Percentiles rank a stretch among this genome's conserved stretches.
These are phyloP conservation scores for Phytophthora pini DNA, from an alignment of 352 stramenopile species.

Conservation along the genomic window DNA sequence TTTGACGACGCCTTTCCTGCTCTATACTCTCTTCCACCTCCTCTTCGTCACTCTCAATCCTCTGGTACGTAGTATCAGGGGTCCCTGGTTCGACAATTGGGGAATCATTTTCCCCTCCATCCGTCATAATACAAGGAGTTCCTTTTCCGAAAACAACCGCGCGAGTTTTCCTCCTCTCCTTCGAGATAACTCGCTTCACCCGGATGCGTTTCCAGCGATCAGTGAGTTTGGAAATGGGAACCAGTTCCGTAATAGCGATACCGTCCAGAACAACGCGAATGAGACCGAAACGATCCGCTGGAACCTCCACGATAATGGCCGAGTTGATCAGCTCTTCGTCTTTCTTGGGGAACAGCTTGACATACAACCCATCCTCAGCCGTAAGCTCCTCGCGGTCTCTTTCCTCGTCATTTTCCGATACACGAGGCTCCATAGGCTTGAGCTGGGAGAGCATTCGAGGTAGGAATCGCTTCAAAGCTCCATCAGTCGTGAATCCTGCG, in stretches of 20 bases:
- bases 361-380: constrained; percentile 56
- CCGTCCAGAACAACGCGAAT: constrained; percentile 71
- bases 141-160: constrained; percentile 57
- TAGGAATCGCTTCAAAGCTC: constrained; percentile 79
- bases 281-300: constrained; percentile 65
- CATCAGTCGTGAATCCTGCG: constrained; percentile 75
- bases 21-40: constrained; percentile 34
- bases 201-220: constrained; percentile 71
- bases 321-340: constrained; percentile 55
- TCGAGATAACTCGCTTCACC: constrained; percentile 43
- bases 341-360: constrained; percentile 66
- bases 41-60: constrained; percentile 43
- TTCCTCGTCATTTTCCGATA: constrained; percentile 2
- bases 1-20: constrained; percentile 28
- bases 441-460: constrained; percentile 78
- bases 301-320: constrained; percentile 58
- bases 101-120: constrained; percentile 21
- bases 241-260: constrained; percentile 47
- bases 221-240: constrained; percentile 64
- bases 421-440: constrained; percentile 46
- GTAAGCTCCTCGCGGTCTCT: constrained; percentile 20
- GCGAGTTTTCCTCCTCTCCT: constrained; percentile 41
- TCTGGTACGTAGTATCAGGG: constrained; percentile 39
- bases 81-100: constrained; percentile 31
- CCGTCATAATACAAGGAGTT: constrained; percentile 16